Conservation (phyloP, 2,329 filamentous ascomycete genomes). For the Talaromyces sp. region DNA sequence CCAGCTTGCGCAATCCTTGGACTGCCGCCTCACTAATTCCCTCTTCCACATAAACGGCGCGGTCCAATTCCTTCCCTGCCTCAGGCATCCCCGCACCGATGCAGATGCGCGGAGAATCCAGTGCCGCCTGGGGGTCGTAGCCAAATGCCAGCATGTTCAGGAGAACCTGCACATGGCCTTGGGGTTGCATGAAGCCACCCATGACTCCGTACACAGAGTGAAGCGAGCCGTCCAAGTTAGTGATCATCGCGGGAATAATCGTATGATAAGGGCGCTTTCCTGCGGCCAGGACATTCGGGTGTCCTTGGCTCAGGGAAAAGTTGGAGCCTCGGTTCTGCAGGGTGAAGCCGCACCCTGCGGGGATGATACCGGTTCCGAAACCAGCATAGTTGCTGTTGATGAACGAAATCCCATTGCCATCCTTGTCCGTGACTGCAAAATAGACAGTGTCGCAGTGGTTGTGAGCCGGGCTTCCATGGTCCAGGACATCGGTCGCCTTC, state of each 20-base stretch:
- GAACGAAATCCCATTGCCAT: slow-evolving; percentile 89
- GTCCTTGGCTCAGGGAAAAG: slow-evolving; percentile 63
- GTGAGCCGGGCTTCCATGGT: slow-evolving; percentile 78
- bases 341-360: slow-evolving; percentile 80
- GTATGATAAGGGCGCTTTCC: slow-evolving; percentile 93
- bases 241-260: slow-evolving; percentile 90
- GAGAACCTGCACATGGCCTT: slow-evolving; percentile 90
- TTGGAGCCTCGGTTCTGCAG: slow-evolving; percentile 90
- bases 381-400: slow-evolving; percentile 94
- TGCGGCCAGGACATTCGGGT: slow-evolving; percentile 76
- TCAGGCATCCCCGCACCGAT: slow-evolving; percentile 70
- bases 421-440: slow-evolving; percentile 73
- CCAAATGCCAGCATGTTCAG: slow-evolving; percentile 82
- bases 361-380: slow-evolving; percentile 80
- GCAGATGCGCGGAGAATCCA: slow-evolving; percentile 88
- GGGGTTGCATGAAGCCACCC: slow-evolving; percentile 98
- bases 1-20: slow-evolving; percentile 61
- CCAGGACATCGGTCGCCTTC: slow-evolving; percentile 47
- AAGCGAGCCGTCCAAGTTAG: slow-evolving; percentile 69
- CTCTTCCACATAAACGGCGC: slow-evolving; percentile 73
- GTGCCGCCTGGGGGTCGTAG: slow-evolving; percentile 75
- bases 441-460: slow-evolving; percentile 91
- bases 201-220: slow-evolving; percentile 92
- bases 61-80: slow-evolving; percentile 52
- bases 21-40: slow-evolving; percentile 67